Percentiles rank a stretch among this genome's conserved stretches.
Evolutionary conservation across 495 filamentous ascomycete genomes (phyloP).

Genomic region (Aspergillus egyptiacus): DNA sequence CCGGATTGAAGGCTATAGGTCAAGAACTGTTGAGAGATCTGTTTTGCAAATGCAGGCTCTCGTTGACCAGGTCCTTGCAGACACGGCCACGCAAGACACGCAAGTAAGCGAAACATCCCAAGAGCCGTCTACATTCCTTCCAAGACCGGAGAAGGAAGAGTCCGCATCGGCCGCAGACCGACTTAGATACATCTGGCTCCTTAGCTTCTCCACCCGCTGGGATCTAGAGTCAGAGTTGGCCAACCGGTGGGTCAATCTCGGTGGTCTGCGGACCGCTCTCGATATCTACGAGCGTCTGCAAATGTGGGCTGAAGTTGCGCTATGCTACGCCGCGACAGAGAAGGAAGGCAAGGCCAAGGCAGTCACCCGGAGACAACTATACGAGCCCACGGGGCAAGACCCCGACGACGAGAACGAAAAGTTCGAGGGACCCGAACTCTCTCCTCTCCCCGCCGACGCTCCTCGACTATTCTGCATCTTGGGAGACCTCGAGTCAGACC

Average conservation of each 20-base stretch:
- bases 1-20: slow-evolving; percentile 78
- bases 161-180: slow-evolving; percentile 71
- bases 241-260: slow-evolving; percentile 79
- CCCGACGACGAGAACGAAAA: slow-evolving; percentile 51
- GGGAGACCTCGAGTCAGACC: slow-evolving; percentile 76
- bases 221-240: slow-evolving; percentile 91
- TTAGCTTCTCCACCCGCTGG: slow-evolving; percentile 84
- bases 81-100: slow-evolving; percentile 54
- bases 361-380: slow-evolving; percentile 72
- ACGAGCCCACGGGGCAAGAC: slow-evolving; percentile 47
- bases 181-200: slow-evolving; percentile 71
- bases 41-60: slow-evolving; percentile 93
- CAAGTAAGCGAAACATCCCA: slow-evolving; percentile 19
- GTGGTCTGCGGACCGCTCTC: slow-evolving; percentile 80
- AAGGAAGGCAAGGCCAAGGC: slow-evolving; percentile 74
- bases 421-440: slow-evolving; percentile 54
- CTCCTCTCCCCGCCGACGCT: slow-evolving; percentile 71
- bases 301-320: slow-evolving; percentile 91
- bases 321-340: slow-evolving; percentile 79
- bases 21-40: slow-evolving; percentile 79
- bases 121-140: slow-evolving; percentile 70
- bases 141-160: slow-evolving; percentile 66
- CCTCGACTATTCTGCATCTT: slow-evolving; percentile 89
- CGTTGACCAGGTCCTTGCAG: slow-evolving; percentile 91
- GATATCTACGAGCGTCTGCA: slow-evolving; percentile 94